Base-by-base conservation (phyloP, 495 filamentous ascomycete genomes). In the Antarctomyces pellizariae region DNA sequence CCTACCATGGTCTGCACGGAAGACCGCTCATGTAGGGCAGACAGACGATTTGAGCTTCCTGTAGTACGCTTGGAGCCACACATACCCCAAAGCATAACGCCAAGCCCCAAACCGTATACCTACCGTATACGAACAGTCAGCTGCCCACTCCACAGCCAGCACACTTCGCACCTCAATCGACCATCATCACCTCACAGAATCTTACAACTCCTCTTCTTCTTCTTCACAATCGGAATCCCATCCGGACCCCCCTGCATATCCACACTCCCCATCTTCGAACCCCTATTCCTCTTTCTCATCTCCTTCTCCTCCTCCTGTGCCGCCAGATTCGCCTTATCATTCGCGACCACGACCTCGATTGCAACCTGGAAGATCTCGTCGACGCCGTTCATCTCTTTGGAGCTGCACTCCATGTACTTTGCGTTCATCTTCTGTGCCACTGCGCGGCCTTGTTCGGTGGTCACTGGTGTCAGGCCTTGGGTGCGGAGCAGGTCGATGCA, bases 401-500 rank as follows among this genome's bases (percentile, higher is more conserved):
- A 83, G 41, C 79, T 90, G 63, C 86, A 97, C 54, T 97, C 86
- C 56, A 90, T 78, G 52, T 97, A 97, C 26, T 67, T 62, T 15
- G 86, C 86, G 26, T 73, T 72, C 86, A 97, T 97, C 46, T 77
- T 76, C 36, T 65, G 57, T 18, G 86, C 84, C 18, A 97, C 84
- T 5, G 65, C 66, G 26, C 67, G 56, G 19, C 89, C 86, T 56
- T 97, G 86, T 39, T 91, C 69, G 32, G 67, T 68, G 0, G 78
- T 91, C 11, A 97, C 82, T 6, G 86, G 86, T 1, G 84, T 93
- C 23, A 97, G 64, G 12, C 86, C 86, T 52, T 97, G 86, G 12
- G 84, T 92, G 50, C 86, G 90, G 48, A 97, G 77, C 34, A 97
- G 77, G 41, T 97, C 86, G 50, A 95, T 90, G 54, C 84, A 93